Evolutionary conservation across 345 rosid genomes (phyloP).

Genomic region (rapeseed (Brassica napus)): Da-Ae NC_063437.1:15613501-15614000

Average conservation of each 20-base stretch:
- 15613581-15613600: constrained; percentile 30
- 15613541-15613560: not conserved
- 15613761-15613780: constrained; percentile 25
- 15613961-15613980: constrained; percentile 45
- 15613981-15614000: constrained; percentile 44
- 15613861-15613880: constrained; percentile 35
- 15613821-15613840: constrained; percentile 1
- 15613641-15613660: constrained; percentile 19
- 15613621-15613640: constrained; percentile 3
- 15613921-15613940: constrained; percentile 50
- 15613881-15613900: constrained; percentile 37
- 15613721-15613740: constrained; percentile 24
- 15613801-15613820: constrained; percentile 8
- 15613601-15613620: constrained; percentile 10
- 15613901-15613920: constrained; percentile 49
- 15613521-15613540: constrained; percentile 12
- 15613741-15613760: not conserved
- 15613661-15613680: constrained; percentile 14
- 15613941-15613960: constrained; percentile 53
- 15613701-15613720: constrained; percentile 28
- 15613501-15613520: constrained; percentile 9
- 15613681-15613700: constrained; percentile 30
- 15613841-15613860: constrained; percentile 27
- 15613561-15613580: constrained; percentile 25
- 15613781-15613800: constrained; percentile 4